A percentile compares a stretch with the other conserved stretches of the same genome.
Evolutionary conservation across 2,329 filamentous ascomycete genomes (phyloP).

Genomic region (Aspergillus glaucus): DNA sequence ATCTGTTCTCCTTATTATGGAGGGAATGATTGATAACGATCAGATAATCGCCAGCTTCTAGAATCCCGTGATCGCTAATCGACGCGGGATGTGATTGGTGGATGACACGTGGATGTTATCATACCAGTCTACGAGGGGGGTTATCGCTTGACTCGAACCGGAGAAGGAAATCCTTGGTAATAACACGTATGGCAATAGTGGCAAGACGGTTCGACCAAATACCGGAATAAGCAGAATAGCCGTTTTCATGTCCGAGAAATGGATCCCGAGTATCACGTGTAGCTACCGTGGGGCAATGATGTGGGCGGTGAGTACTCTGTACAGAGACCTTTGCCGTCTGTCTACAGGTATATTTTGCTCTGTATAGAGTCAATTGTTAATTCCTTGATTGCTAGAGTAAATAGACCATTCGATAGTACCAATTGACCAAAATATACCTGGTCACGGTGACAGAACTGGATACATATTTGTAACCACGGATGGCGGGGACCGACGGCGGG

Average conservation of each 20-base stretch:
- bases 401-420: too few relatives aligned
- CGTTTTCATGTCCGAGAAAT: too few relatives aligned
- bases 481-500: constrained; percentile 13
- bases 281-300: neutral
- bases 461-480: constrained; percentile 3
- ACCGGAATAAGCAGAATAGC: too few relatives aligned
- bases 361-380: too few relatives aligned
- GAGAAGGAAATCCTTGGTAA: neutral
- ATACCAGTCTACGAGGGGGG: neutral
- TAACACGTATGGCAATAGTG: neutral
- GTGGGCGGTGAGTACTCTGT: too few relatives aligned
- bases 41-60: neutral
- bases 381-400: too few relatives aligned
- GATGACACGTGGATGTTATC: neutral
- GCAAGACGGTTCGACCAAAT: too few relatives aligned
- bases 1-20: too few relatives aligned
- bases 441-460: constrained; percentile 11
- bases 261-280: neutral
- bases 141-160: neutral
- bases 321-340: too few relatives aligned
- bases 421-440: neutral
- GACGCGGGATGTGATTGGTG: neutral
- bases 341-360: too few relatives aligned
- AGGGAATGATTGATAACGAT: neutral
- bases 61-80: neutral